Percentiles rank a stretch among this genome's conserved stretches.
These are phyloP conservation scores for Solanum aculeatissimum DNA, from an alignment of 305 asterid genomes.

Conservation along the genomic window DNA sequence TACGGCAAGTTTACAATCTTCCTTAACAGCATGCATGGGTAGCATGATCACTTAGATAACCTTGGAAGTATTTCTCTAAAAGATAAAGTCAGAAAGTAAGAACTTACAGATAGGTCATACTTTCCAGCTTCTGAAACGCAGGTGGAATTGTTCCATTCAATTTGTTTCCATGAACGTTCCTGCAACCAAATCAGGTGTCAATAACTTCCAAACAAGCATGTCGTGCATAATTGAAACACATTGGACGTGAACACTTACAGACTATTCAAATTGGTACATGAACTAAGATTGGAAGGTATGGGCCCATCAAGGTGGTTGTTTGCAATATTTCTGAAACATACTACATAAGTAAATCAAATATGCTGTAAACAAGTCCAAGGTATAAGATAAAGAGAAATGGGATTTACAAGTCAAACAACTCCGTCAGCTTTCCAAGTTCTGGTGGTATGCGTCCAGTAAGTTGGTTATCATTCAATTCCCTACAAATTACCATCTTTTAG, in stretches of 20 bases:
- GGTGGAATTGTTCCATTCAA: slow-evolving; percentile 75
- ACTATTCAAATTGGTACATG: slow-evolving; percentile 88
- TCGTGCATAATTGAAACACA: not conserved
- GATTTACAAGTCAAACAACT: slow-evolving; percentile 74
- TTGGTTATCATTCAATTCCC: slow-evolving; percentile 82
- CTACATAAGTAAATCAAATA: not conserved
- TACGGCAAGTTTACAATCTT: not conserved
- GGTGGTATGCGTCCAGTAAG: slow-evolving; percentile 75
- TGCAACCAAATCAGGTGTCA: slow-evolving; percentile 13
- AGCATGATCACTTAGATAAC: not conserved
- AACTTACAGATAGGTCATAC: slow-evolving; percentile 95
- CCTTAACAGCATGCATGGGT: not conserved
- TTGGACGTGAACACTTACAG: slow-evolving; percentile 45
- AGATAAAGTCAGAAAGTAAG: not conserved
- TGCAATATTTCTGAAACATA: slow-evolving; percentile 69
- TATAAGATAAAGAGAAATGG: not conserved
- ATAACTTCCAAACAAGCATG: not conserved
- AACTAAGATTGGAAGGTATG: slow-evolving; percentile 86
- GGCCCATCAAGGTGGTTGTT: slow-evolving; percentile 71
- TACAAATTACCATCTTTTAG: slow-evolving; percentile 1
- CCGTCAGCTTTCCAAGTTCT: slow-evolving; percentile 93
- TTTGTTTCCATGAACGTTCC: slow-evolving; percentile 77
- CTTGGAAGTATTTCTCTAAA: not conserved
- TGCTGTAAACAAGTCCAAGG: not conserved
- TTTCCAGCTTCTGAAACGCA: slow-evolving; percentile 75